Percentiles rank a stretch among this genome's conserved stretches.
Conservation (phyloP, 164 flowering plant species). For the Vitis cinerea region DNA sequence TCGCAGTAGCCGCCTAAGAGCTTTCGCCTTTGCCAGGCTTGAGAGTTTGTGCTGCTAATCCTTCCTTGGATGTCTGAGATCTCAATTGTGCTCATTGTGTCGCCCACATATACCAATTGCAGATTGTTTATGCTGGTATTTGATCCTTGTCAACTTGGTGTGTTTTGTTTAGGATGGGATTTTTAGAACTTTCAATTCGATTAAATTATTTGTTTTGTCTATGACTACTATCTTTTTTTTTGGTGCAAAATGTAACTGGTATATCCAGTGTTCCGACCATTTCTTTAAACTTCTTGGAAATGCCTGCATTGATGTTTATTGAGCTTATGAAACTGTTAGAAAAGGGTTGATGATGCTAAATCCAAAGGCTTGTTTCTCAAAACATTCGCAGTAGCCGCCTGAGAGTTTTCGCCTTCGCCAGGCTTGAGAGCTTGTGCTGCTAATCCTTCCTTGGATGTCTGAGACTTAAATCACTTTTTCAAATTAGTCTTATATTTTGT, state of each 20-base stretch:
- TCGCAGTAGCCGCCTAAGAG: slow-evolving; percentile 53
- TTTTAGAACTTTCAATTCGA: too few species aligned
- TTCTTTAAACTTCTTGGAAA: too few species aligned
- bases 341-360: slow-evolving; percentile 6
- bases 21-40: slow-evolving; percentile 42
- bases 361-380: slow-evolving; percentile 39
- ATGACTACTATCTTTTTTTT: too few species aligned
- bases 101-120: too few species aligned
- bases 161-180: background rate
- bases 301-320: too few species aligned
- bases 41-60: slow-evolving; percentile 21
- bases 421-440: slow-evolving; percentile 68
- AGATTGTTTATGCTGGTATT: background rate
- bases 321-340: too few species aligned
- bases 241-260: too few species aligned
- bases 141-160: background rate
- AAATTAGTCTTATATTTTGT: too few species aligned
- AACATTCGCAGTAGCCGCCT: slow-evolving; percentile 88
- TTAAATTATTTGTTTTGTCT: too few species aligned
- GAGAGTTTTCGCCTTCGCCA: slow-evolving; percentile 69
- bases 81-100: background rate
- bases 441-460: slow-evolving; percentile 52
- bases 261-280: too few species aligned
- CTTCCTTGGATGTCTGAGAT: slow-evolving; percentile 50
- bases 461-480: slow-evolving; percentile 12